phyloP scores from a whole-genome alignment of 805 yeast species.

The Cyberlindnera maritima region DNA sequence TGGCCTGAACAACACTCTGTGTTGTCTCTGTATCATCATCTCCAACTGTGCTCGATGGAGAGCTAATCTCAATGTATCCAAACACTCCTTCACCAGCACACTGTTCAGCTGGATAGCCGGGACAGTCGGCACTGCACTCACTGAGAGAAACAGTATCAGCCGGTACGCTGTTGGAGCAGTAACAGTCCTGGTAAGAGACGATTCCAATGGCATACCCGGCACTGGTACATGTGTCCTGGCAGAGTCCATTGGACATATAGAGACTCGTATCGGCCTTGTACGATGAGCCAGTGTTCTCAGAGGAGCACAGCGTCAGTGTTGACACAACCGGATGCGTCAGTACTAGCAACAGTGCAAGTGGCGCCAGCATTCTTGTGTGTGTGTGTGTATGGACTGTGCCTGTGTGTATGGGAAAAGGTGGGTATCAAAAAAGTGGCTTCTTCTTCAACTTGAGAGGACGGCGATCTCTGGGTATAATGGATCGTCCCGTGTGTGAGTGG shows the following conservation, averaged over 20 bases:
- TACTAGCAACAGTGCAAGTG: not conserved
- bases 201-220: constrained; percentile 44
- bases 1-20: constrained; percentile 6
- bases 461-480: too few relatives aligned
- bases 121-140: constrained; percentile 38
- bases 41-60: constrained; percentile 7
- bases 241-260: constrained; percentile 41
- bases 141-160: constrained; percentile 32
- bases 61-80: constrained; percentile 36
- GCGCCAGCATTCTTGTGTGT: not conserved
- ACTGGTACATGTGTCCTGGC: constrained; percentile 36
- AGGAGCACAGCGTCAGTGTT: constrained; percentile 19
- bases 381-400: too few relatives aligned
- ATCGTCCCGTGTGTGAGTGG: too few relatives aligned
- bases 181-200: constrained; percentile 38
- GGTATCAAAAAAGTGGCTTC: not conserved
- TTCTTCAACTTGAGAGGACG: too few relatives aligned
- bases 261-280: constrained; percentile 4
- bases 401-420: not conserved
- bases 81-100: constrained; percentile 38
- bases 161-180: constrained; percentile 43
- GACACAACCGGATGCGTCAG: constrained; percentile 1
- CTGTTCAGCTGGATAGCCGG: constrained; percentile 41
- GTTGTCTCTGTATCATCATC: constrained; percentile 7
- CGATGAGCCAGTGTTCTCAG: constrained; percentile 17